Percentiles rank a stretch among this genome's conserved stretches.
Conservation (phyloP, 73 alveolate genomes). For the Paramecium primaurelia region DNA sequence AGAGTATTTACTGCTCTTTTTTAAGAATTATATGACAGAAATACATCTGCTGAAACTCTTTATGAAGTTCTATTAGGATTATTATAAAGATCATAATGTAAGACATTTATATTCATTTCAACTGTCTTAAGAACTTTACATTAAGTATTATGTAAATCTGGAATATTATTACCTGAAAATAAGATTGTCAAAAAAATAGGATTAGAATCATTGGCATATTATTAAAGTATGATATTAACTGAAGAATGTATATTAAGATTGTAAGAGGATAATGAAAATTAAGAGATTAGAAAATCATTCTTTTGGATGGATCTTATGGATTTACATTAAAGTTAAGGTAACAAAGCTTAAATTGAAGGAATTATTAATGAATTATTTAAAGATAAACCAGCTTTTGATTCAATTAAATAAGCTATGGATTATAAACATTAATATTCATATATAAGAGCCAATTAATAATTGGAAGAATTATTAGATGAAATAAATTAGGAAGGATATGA, state of each 20-base stretch:
- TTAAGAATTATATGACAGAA: background rate
- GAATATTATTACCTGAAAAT: background rate
- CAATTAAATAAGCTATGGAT: background rate
- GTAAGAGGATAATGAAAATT: constrained; percentile 14
- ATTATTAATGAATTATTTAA: background rate
- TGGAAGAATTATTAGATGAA: background rate
- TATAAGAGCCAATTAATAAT: background rate
- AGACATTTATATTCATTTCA: constrained; percentile 18
- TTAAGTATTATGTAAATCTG: background rate
- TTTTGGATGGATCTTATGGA: constrained; percentile 62
- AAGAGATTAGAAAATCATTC: background rate
- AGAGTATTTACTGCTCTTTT: background rate
- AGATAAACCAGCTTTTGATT: background rate
- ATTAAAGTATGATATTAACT: background rate
- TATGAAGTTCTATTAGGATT: background rate
- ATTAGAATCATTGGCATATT: constrained; percentile 14
- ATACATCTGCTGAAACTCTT: background rate
- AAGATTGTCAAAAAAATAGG: background rate
- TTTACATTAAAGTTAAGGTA: constrained; percentile 21
- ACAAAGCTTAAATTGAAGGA: constrained; percentile 48
- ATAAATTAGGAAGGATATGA: background rate
- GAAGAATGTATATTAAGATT: constrained; percentile 26
- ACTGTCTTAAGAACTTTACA: constrained; percentile 14
- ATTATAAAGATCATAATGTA: background rate
- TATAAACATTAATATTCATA: background rate